Percentiles rank a stretch among this genome's conserved stretches.
Conservation (phyloP, 495 filamentous ascomycete species). For the Penicillium goetzii region DNA sequence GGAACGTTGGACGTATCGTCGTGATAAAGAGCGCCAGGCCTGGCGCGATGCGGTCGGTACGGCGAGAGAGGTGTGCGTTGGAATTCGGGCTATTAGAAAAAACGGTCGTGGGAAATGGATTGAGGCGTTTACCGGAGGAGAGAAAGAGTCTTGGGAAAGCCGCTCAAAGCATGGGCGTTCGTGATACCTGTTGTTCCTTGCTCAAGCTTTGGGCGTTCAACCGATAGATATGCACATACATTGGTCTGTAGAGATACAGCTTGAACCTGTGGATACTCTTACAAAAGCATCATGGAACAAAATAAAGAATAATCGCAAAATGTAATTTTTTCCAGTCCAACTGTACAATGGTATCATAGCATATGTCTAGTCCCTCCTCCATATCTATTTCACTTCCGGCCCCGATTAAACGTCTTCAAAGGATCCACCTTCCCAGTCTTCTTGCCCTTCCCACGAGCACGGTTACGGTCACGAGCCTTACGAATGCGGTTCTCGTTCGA, state of each 20-base stretch:
- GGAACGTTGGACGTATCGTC: constrained; percentile 35
- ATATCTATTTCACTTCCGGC: constrained; percentile 40
- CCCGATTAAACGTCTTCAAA: constrained; percentile 81
- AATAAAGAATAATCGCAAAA: constrained; percentile 9
- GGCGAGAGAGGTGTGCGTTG: constrained; percentile 33
- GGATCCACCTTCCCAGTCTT: constrained; percentile 73
- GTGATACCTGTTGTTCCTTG: background rate
- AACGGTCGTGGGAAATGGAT: constrained; percentile 45
- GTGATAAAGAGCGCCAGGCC: constrained; percentile 31
- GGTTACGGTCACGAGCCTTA: constrained; percentile 68
- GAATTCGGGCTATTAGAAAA: constrained; percentile 33
- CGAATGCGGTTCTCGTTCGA: constrained; percentile 71
- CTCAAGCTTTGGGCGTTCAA: background rate
- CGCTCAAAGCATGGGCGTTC: background rate
- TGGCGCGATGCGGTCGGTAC: constrained; percentile 27
- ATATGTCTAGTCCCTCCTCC: constrained; percentile 17
- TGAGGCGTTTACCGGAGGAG: constrained; percentile 38
- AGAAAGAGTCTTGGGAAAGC: constrained; percentile 4
- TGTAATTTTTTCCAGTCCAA: constrained; percentile 24
- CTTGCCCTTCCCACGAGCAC: constrained; percentile 55
- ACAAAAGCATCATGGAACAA: background rate
- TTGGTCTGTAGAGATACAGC: background rate
- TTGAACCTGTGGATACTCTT: background rate
- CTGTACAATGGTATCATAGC: constrained; percentile 41
- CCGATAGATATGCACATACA: background rate